Evolutionary conservation across 116 monocot species (phyloP).

Genomic region (Papilionanthe hybrid): DNA sequence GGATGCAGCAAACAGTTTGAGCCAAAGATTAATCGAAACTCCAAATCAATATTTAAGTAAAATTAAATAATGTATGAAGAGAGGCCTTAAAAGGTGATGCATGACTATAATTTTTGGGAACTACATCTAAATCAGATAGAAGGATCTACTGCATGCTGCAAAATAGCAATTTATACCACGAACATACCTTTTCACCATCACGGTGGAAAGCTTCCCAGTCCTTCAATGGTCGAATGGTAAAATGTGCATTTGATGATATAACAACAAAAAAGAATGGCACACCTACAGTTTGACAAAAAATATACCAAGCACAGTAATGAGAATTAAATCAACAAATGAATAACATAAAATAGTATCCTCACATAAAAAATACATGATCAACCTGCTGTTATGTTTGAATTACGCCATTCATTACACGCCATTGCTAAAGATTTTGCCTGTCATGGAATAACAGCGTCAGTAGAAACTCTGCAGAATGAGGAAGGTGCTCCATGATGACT

Average conservation of each 20-base stretch:
- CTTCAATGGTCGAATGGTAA: constrained; percentile 62
- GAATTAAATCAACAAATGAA: constrained; percentile 3
- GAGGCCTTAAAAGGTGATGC: not conserved
- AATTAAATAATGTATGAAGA: not conserved
- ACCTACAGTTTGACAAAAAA: constrained; percentile 32
- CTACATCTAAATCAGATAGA: constrained; percentile 2
- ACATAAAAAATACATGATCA: constrained; percentile 1
- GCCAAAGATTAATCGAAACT: constrained; percentile 1
- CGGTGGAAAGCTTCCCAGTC: constrained; percentile 60
- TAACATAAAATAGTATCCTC: not conserved
- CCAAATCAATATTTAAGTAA: not conserved
- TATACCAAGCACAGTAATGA: not conserved
- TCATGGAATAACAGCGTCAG: not conserved
- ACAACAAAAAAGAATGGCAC: constrained; percentile 73
- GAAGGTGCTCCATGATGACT: not conserved
- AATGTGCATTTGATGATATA: constrained; percentile 50
- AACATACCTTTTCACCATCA: constrained; percentile 55
- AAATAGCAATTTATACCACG: not conserved
- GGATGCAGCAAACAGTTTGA: constrained; percentile 7
- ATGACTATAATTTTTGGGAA: not conserved
- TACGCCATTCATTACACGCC: constrained; percentile 82
- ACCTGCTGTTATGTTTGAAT: constrained; percentile 68
- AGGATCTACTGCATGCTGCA: not conserved
- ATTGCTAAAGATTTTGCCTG: constrained; percentile 52
- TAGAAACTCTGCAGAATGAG: constrained; percentile 7